A percentile compares a stretch with the other conserved stretches of the same genome.
Evolutionary conservation across 495 filamentous ascomycete species (phyloP).

Genomic region (Neurospora sp.): DNA sequence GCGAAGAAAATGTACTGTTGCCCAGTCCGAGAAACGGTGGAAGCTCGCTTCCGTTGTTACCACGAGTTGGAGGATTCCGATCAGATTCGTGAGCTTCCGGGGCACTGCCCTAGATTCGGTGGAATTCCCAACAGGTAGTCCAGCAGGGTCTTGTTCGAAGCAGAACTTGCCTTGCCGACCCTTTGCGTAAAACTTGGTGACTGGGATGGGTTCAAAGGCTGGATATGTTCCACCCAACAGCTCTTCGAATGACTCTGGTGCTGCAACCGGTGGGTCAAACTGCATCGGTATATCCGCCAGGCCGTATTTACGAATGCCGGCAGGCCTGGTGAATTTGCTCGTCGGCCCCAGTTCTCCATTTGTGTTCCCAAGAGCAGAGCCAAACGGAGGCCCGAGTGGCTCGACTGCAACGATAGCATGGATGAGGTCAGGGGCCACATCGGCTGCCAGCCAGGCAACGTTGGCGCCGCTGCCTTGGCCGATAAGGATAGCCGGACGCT

Average conservation of each 20-base stretch:
- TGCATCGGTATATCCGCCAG: conserved; percentile 34
- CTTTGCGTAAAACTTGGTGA: background rate
- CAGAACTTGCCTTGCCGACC: background rate
- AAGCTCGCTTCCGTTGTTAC: conserved; percentile 45
- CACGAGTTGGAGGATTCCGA: conserved; percentile 34
- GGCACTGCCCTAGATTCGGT: conserved; percentile 23
- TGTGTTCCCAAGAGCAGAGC: background rate
- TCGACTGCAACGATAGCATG: conserved; percentile 42
- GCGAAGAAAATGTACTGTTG: conserved; percentile 39
- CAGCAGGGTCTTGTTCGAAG: background rate
- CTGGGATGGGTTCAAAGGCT: background rate
- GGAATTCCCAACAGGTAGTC: conserved; percentile 20
- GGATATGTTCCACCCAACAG: background rate
- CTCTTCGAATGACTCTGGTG: background rate
- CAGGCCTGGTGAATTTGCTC: background rate
- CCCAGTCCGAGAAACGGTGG: conserved; percentile 49
- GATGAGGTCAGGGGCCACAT: conserved; percentile 35
- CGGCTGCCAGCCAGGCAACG: conserved; percentile 39
- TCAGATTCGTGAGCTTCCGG: conserved; percentile 39
- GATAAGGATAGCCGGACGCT: conserved; percentile 35
- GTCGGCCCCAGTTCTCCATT: background rate
- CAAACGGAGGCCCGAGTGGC: conserved; percentile 45
- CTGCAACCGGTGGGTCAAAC: conserved; percentile 3
- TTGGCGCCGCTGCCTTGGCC: conserved; percentile 45
- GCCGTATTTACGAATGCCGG: conserved; percentile 24